These are phyloP conservation scores for Rhododendron ferrugineum DNA, from an alignment of 148 eudicot species.

Conservation along the genomic window DNA sequence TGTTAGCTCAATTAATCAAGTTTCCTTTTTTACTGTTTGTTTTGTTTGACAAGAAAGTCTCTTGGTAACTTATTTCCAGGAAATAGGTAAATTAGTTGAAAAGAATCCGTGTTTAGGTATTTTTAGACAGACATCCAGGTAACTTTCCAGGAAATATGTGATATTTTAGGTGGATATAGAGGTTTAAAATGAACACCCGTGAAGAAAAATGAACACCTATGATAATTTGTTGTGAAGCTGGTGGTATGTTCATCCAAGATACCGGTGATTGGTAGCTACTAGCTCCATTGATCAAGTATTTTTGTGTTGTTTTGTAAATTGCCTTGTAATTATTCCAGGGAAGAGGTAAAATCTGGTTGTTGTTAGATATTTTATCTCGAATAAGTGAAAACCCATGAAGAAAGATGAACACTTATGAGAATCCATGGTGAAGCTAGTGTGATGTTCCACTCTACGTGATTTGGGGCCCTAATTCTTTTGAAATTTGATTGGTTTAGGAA, in stretches of 20 bases:
- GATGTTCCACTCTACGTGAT: neutral
- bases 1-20: neutral
- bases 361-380: neutral
- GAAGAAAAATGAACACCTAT: neutral
- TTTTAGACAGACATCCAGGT: neutral
- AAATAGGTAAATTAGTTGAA: neutral
- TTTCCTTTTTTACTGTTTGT: neutral
- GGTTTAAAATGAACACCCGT: neutral
- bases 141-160: neutral
- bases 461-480: neutral
- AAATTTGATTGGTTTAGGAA: slow-evolving; percentile 40
- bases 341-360: neutral
- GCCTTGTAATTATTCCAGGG: neutral
- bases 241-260: neutral
- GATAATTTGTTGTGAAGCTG: neutral
- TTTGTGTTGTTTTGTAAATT: neutral
- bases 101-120: neutral
- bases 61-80: neutral
- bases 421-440: neutral
- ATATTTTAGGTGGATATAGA: neutral
- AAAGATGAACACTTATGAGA: neutral
- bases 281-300: neutral
- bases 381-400: neutral
- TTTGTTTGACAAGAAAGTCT: neutral
- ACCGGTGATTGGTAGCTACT: too few relatives aligned